Conservation (phyloP, 176 grass and related monocot species). For the Pontederia paniculata region DNA sequence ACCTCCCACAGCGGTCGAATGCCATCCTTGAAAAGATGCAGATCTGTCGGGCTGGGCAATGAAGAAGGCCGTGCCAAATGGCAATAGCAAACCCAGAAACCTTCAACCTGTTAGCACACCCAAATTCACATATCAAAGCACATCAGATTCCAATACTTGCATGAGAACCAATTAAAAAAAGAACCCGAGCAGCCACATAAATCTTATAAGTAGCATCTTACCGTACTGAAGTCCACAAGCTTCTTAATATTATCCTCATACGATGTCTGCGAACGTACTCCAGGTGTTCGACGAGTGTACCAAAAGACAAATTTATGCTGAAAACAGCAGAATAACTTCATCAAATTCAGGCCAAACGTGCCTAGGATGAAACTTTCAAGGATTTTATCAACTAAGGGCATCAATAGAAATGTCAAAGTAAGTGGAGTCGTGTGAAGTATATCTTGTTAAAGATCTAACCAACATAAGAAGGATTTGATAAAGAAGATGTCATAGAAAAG, state of each 20-base stretch:
- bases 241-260: conserved; percentile 98
- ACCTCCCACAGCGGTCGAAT: conserved; percentile 97
- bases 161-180: neutral
- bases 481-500: too few species aligned
- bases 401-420: too few species aligned
- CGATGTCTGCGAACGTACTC: conserved; percentile 51
- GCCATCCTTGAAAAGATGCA: conserved; percentile 96
- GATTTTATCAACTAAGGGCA: too few species aligned
- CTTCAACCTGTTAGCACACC: conserved; percentile 58
- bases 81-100: conserved; percentile 97
- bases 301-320: conserved; percentile 89
- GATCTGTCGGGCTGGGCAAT: conserved; percentile 67
- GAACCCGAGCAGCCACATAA: neutral
- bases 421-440: too few species aligned
- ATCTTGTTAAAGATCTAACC: too few species aligned
- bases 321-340: neutral
- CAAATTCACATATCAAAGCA: conserved; percentile 3
- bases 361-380: neutral
- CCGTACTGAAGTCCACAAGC: conserved; percentile 82
- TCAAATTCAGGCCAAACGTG: neutral
- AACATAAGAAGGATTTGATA: too few species aligned
- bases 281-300: conserved; percentile 77
- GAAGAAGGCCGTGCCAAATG: conserved; percentile 59
- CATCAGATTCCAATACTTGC: conserved; percentile 14
- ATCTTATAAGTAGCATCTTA: conserved; percentile 19